Evolutionary conservation across 2,329 filamentous ascomycete genomes (phyloP), one percentile per base, ranked within the genome.

Genomic region (Cercospora brassicicola): DNA sequence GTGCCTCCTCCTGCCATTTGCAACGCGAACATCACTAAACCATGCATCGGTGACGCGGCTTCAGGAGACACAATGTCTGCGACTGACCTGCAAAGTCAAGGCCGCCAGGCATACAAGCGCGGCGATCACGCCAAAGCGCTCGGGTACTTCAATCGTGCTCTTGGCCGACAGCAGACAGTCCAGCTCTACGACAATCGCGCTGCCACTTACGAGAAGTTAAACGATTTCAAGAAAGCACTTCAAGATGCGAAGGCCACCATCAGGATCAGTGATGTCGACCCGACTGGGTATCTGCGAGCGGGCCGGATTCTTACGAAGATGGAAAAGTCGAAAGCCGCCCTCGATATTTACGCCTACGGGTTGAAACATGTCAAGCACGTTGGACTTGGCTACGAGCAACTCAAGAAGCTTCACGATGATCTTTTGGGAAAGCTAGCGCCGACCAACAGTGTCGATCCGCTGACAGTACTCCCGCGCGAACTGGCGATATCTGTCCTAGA

Each of bases 221-320:
- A 79, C 15, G 77, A 86, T 67, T 79, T 83, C 67, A 79, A 83
- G 26, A 77, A 79, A 11, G 87, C 87, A 0, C 79, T 89, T 9
- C 80, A 82, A 65, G 86, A 89, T 80, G 84, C 84, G n/a, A 84
- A 84, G 69, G 79, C 80, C 20, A 87, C 88, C 80, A 87, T 89
- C 65, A 82, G 83, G 65, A 71, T 80, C 15, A 77, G 84, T 57
- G 82, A 82, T 64, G 79, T 80, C 23, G 83, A 87, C 76, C 81
- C 84, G n/a, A 83, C 83, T 76, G 87, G 87, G 8, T 89, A 89
- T 74, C 75, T 89, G 30, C 84, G 86, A 63, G 84, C 84, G 28
- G 86, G 82, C 2, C 84, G 83, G 66, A 72, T 83, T 7, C 75
- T 84, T 11, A 75, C 81, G 60, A 82, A 82, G 67, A 82, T 84